phyloP scores from a whole-genome alignment of 192 early-diverging fungal genomes.

The Mortierella claussenii region DNA sequence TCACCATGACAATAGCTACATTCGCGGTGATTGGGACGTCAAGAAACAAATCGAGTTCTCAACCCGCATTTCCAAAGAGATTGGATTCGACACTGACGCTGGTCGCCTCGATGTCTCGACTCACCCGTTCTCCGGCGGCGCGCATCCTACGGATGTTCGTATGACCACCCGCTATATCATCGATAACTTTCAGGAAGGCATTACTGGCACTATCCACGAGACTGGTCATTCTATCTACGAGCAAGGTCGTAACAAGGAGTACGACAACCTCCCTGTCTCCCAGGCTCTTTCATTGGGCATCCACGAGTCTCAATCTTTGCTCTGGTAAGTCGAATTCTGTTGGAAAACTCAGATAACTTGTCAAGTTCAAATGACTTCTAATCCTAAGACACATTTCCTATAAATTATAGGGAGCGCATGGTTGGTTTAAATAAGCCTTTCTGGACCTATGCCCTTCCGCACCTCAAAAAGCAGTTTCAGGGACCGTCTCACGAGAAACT shows the following conservation, averaged over 20 bases:
- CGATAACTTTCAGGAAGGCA: conserved; percentile 42
- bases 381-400: not conserved
- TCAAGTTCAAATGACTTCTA: not conserved
- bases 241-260: conserved; percentile 51
- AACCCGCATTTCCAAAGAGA: conserved; percentile 43
- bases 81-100: conserved; percentile 53
- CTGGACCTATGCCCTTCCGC: conserved; percentile 44
- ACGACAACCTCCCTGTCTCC: conserved; percentile 28
- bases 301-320: conserved; percentile 54
- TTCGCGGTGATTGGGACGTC: conserved; percentile 42
- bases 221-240: conserved; percentile 57
- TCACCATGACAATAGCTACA: conserved; percentile 39
- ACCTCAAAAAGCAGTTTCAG: conserved; percentile 38
- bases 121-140: conserved; percentile 53
- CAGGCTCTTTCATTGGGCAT: conserved; percentile 44
- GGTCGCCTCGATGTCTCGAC: conserved; percentile 55
- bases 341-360: no score
- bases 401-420: conserved; percentile 39
- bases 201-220: conserved; percentile 55
- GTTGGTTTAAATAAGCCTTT: conserved; percentile 42
- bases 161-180: conserved; percentile 56
- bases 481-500: conserved; percentile 17
- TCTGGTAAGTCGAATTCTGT: conserved; percentile 47
- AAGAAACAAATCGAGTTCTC: conserved; percentile 48
- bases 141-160: conserved; percentile 49